Evolutionary conservation across 495 filamentous ascomycete genomes (phyloP), one percentile per base, ranked within the genome.

Genomic region (Baudoinia panamericana): DNA sequence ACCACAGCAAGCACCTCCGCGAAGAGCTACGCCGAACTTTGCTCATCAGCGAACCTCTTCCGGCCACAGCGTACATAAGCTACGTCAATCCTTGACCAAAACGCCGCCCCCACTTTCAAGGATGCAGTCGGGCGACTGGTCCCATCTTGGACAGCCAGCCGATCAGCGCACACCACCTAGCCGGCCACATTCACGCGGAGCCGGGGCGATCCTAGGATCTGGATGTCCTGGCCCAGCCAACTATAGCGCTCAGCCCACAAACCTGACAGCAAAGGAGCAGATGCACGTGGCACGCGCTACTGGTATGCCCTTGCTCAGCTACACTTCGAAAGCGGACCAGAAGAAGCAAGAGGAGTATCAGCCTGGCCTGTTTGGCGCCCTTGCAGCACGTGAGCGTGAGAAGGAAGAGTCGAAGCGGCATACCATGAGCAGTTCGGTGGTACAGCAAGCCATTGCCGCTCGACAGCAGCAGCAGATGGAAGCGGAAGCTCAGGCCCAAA

Each of bases 201-300:
- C 57, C 5, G 43, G n/a, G 1, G 34, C 34, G 0, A 22, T 30
- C n/a, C 31, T 49, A 4, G 20, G 18, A 5, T 37, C 11, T 11
- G 34, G 10, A 2, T 21, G 30, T 29, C 30, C 30, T 2, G 35
- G 46, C 22, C 12, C 8, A 3, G 22, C 20, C 21, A 41, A 20
- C n/a, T 23, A 43, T 18, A 41, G 30, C 8, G 41, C 30, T 5
- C 40, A 30, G 23, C 21, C 33, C 11, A 68, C 66, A 2, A 73
- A 78, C 40, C 71, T 94, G 15, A 88, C 86, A 12, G 88, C 88
- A n/a, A 79, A 82, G 6, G 88, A 96, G 57, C 88, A 93, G 54
- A 84, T 93, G 56, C 80, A 93, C 53, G 76, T 96, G 21, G 82
- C 88, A n/a, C 73, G 84, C 23, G 67, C 83, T 45, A 94, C 88